Conservation (phyloP, 2,329 filamentous ascomycete species). For the Myotisia sp. region DNA sequence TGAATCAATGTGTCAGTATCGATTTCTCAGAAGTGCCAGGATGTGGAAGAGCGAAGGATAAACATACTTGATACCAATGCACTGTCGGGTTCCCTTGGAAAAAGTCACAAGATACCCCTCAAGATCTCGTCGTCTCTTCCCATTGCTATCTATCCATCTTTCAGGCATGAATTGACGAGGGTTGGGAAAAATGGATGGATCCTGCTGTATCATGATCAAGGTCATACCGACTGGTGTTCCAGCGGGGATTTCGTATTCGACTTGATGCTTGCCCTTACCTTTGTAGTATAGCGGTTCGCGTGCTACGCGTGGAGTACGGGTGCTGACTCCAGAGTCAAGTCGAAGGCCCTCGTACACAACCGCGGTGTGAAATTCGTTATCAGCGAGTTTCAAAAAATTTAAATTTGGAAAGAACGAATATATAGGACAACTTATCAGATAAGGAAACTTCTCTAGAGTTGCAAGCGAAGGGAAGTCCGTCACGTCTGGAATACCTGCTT, state of each 20-base stretch:
- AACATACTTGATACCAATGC: conserved; percentile 15
- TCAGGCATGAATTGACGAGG: conserved; percentile 14
- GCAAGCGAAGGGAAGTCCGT: conserved; percentile 4
- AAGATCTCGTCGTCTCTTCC: conserved; percentile 1
- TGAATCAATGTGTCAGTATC: not conserved
- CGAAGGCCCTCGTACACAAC: conserved; percentile 6
- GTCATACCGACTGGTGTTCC: conserved; percentile 15
- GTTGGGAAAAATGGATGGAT: conserved; percentile 14
- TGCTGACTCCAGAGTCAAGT: conserved; percentile 6
- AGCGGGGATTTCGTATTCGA: conserved; percentile 7
- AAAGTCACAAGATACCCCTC: conserved; percentile 11
- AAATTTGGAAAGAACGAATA: no score
- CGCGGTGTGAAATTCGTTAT: conserved; percentile 4
- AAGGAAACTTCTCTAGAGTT: conserved; percentile 6
- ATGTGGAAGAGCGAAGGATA: not conserved
- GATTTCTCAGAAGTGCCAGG: not conserved
- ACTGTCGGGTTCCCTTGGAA: conserved; percentile 13
- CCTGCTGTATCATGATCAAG: conserved; percentile 13
- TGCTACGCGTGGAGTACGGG: conserved; percentile 6
- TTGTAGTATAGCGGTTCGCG: not conserved
- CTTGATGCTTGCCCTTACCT: no score
- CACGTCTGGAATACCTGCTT: conserved; percentile 4
- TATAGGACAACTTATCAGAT: conserved; percentile 4
- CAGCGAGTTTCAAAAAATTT: no score
- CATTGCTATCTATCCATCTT: conserved; percentile 13